Conservation (phyloP, 2,329 filamentous ascomycete species). For the Fusarium hainanense region DNA sequence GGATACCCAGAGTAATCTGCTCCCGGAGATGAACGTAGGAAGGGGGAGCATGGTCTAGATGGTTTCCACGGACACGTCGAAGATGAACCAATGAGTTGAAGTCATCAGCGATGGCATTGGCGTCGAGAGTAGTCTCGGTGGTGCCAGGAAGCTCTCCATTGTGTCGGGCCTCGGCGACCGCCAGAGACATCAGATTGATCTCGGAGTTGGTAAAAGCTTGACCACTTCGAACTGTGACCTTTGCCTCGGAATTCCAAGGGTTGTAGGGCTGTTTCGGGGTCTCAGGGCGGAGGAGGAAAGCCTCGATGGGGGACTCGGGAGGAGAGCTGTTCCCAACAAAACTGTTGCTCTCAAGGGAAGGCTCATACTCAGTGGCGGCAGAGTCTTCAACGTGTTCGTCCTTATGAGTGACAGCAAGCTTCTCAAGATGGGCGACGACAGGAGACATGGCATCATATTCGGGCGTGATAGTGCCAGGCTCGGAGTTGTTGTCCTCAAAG, state of each 20-base stretch:
- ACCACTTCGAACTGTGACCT: no score
- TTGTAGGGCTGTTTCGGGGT: background rate
- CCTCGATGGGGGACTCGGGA: slow-evolving; percentile 25
- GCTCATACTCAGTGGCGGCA: background rate
- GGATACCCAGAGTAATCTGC: slow-evolving; percentile 51
- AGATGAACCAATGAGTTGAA: slow-evolving; percentile 48
- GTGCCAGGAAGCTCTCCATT: slow-evolving; percentile 50
- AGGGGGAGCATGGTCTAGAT: slow-evolving; percentile 5
- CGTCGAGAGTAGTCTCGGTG: slow-evolving; percentile 42
- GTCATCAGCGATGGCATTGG: slow-evolving; percentile 48
- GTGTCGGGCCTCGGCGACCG: slow-evolving; percentile 48
- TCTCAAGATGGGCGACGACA: slow-evolving; percentile 19
- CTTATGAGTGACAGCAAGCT: slow-evolving; percentile 3
- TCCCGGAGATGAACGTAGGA: slow-evolving; percentile 46
- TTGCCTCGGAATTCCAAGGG: background rate
- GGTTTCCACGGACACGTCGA: slow-evolving; percentile 1
- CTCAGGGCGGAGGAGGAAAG: slow-evolving; percentile 8
- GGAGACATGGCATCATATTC: slow-evolving; percentile 13
- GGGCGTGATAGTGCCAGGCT: slow-evolving; percentile 1
- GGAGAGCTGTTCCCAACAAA: background rate
- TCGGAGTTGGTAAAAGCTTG: no score
- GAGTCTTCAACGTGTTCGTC: background rate
- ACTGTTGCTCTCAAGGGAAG: background rate
- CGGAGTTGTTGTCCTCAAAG: slow-evolving; percentile 6
- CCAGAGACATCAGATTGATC: slow-evolving; percentile 44